Evolutionary conservation across 2,329 filamentous ascomycete species (phyloP).

Genomic region (Stemphylium lycopersici): DNA sequence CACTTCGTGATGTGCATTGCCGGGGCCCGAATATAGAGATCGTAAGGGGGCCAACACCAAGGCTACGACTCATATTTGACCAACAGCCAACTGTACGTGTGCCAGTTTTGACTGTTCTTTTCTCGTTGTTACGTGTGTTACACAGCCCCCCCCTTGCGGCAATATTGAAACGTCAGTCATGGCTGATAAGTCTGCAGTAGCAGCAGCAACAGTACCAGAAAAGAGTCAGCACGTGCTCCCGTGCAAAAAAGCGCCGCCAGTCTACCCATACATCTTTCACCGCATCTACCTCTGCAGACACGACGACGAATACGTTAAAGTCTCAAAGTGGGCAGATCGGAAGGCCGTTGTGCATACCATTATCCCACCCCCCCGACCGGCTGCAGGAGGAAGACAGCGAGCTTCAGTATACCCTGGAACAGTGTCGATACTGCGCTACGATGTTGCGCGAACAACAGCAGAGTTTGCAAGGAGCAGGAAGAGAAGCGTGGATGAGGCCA

Average conservation of each 20-base stretch:
- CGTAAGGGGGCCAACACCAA: slow-evolving; percentile 3
- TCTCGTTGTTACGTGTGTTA: neutral
- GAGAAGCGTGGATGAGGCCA: neutral
- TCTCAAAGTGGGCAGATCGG: slow-evolving; percentile 6
- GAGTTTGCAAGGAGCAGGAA: neutral
- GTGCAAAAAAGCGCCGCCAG: neutral
- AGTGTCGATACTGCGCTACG: slow-evolving; percentile 11
- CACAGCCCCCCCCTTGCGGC: neutral
- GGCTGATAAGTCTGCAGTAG: slow-evolving; percentile 3
- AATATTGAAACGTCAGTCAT: neutral
- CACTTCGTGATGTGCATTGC: too few species aligned
- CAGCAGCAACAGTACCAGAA: neutral
- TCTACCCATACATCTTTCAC: slow-evolving; percentile 22
- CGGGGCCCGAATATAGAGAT: neutral
- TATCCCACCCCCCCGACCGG: neutral
- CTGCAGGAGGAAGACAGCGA: neutral
- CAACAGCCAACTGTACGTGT: neutral
- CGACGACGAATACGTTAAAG: slow-evolving; percentile 23
- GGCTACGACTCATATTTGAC: neutral
- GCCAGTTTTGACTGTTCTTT: too few species aligned
- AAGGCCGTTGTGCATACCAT: slow-evolving; percentile 9
- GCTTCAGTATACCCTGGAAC: slow-evolving; percentile 10
- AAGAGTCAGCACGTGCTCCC: neutral
- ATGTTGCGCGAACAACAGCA: neutral
- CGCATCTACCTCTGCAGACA: slow-evolving; percentile 26